These are phyloP conservation scores for Ganoderma meredithae DNA, from an alignment of 1,284 basidiomycete species.

Conservation along the genomic window DNA sequence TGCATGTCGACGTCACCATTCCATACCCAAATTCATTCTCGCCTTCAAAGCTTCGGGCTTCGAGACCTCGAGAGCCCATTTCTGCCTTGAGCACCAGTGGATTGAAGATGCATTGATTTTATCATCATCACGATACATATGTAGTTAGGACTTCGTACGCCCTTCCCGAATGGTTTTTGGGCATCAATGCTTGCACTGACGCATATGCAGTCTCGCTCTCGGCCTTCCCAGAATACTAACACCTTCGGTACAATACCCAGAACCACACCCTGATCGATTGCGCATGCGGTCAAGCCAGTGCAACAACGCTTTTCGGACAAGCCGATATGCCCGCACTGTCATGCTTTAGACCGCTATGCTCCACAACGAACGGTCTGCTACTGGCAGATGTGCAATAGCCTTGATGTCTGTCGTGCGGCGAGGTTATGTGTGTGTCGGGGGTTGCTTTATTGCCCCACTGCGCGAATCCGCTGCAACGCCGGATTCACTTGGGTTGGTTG, in stretches of 20 bases:
- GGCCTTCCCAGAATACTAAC: no score
- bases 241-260: no score
- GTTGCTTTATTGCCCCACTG: neutral
- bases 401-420: neutral
- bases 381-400: neutral
- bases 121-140: no score
- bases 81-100: neutral
- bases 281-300: neutral
- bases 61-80: neutral
- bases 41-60: neutral
- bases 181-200: neutral
- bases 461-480: neutral
- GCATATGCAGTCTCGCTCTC: neutral
- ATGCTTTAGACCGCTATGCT: neutral
- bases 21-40: neutral
- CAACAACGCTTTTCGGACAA: neutral
- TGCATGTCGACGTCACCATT: neutral
- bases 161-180: neutral
- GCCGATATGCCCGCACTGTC: neutral
- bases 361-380: neutral
- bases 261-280: no score
- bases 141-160: neutral
- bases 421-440: neutral
- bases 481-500: neutral
- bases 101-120: neutral